A percentile compares a stretch with the other conserved stretches of the same genome.
Evolutionary conservation across 1,139 yeast species (phyloP).

Genomic region (Pneumocystis murina): DNA sequence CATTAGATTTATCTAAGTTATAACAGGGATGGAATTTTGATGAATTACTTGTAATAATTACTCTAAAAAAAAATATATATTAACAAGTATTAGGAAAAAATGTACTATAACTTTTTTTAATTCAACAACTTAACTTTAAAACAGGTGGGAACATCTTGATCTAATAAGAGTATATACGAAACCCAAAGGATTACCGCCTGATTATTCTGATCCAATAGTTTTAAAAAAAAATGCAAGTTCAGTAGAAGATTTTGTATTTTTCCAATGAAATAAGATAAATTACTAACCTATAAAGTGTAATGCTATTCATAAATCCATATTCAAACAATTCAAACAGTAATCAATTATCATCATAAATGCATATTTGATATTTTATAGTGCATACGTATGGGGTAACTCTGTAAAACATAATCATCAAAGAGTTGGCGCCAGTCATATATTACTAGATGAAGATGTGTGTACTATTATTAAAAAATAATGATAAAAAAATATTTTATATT

Average conservation of each 20-base stretch:
- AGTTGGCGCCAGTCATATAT: constrained; percentile 68
- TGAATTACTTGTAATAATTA: constrained; percentile 77
- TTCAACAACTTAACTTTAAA: not conserved
- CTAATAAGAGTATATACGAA: constrained; percentile 91
- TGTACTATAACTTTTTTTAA: not conserved
- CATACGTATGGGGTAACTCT: constrained; percentile 12
- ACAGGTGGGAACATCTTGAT: constrained; percentile 61
- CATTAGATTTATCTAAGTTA: not conserved
- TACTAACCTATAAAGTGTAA: constrained; percentile 38
- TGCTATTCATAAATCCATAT: constrained; percentile 85
- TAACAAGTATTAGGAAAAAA: not conserved
- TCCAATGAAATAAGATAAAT: not conserved
- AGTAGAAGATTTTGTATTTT: constrained; percentile 61
- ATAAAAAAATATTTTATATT: not conserved
- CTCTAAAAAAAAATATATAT: not conserved
- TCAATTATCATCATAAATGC: constrained; percentile 46
- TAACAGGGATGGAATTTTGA: constrained; percentile 81
- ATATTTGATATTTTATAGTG: constrained; percentile 22
- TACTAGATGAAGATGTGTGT: constrained; percentile 93
- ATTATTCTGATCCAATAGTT: constrained; percentile 87
- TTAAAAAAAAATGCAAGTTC: constrained; percentile 66
- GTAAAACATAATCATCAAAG: constrained; percentile 1
- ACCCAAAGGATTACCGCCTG: constrained; percentile 90
- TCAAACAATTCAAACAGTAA: constrained; percentile 67
- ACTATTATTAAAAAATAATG: constrained; percentile 66